Evolutionary conservation across 2,329 filamentous ascomycete species (phyloP).

Genomic region (Tolypocladium tundrense): DNA sequence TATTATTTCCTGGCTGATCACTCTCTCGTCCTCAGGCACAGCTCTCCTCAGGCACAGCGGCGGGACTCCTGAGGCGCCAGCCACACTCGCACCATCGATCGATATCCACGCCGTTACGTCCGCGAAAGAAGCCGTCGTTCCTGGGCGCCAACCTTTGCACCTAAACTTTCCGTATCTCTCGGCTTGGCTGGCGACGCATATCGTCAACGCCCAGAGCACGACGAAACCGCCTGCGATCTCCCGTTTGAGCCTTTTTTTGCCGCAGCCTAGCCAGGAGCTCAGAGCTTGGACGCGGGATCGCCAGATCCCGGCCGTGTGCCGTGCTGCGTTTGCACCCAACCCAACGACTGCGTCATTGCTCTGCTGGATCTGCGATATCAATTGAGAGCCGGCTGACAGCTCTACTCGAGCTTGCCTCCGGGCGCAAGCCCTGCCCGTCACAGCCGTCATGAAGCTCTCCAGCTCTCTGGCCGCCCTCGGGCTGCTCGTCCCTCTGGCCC

Average conservation of each 20-base stretch:
- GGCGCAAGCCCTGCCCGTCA: not conserved
- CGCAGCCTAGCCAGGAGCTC: not conserved
- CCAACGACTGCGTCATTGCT: not conserved
- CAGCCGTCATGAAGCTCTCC: constrained; percentile 13
- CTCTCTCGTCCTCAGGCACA: too few relatives aligned
- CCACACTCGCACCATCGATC: not conserved
- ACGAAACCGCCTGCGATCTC: not conserved
- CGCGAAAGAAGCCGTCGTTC: not conserved
- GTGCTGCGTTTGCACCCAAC: not conserved
- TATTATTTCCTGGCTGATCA: not conserved
- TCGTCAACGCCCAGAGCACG: not conserved
- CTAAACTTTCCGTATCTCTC: not conserved
- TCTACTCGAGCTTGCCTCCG: not conserved
- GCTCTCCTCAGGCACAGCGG: not conserved
- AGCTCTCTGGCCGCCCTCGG: constrained; percentile 7
- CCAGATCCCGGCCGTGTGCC: not conserved
- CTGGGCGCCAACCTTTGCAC: not conserved
- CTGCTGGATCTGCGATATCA: not conserved
- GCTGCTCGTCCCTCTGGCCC: constrained; percentile 12
- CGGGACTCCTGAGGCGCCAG: not conserved
- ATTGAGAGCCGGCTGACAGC: not conserved
- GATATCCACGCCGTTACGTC: too few relatives aligned
- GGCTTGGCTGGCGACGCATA: not conserved
- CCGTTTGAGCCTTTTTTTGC: not conserved
- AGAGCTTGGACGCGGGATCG: not conserved